These are phyloP conservation scores for Jasminum sambac DNA, from an alignment of 257 asterid genomes.

Conservation along the genomic window DNA sequence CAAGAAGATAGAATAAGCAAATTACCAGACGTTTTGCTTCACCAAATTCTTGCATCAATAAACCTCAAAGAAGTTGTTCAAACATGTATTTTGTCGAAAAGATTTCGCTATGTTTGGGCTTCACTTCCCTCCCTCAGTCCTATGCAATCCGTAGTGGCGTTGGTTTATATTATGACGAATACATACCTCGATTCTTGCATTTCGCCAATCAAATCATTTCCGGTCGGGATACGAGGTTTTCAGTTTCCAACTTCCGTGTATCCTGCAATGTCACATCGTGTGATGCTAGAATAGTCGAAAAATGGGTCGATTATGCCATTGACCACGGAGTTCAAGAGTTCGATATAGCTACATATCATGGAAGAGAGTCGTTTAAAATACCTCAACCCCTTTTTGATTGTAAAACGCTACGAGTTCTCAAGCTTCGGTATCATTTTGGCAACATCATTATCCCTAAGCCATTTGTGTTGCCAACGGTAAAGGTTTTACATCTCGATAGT, in stretches of 20 bases:
- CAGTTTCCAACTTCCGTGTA: constrained; percentile 16
- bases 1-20: constrained; percentile 26
- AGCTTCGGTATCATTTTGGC: not conserved
- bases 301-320: constrained; percentile 27
- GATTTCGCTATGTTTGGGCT: constrained; percentile 29
- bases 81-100: constrained; percentile 25
- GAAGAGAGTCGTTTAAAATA: constrained; percentile 7
- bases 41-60: constrained; percentile 24
- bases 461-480: constrained; percentile 16
- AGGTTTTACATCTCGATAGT: constrained; percentile 22
- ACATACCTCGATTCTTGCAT: constrained; percentile 18
- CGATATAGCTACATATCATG: constrained; percentile 9
- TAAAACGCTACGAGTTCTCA: constrained; percentile 18
- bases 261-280: not conserved
- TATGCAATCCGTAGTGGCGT: not conserved
- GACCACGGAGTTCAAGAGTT: constrained; percentile 23
- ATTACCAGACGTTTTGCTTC: constrained; percentile 31
- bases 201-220: constrained; percentile 24
- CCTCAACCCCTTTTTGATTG: constrained; percentile 12
- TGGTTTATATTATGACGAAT: not conserved
- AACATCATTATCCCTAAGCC: constrained; percentile 18
- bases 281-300: constrained; percentile 7
- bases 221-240: constrained; percentile 11
- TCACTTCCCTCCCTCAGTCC: constrained; percentile 19
- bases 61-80: constrained; percentile 27